Percentiles rank a stretch among this genome's conserved stretches.
phyloP scores from a whole-genome alignment of 169 alveolate species.

The Plasmodium ovale region DNA sequence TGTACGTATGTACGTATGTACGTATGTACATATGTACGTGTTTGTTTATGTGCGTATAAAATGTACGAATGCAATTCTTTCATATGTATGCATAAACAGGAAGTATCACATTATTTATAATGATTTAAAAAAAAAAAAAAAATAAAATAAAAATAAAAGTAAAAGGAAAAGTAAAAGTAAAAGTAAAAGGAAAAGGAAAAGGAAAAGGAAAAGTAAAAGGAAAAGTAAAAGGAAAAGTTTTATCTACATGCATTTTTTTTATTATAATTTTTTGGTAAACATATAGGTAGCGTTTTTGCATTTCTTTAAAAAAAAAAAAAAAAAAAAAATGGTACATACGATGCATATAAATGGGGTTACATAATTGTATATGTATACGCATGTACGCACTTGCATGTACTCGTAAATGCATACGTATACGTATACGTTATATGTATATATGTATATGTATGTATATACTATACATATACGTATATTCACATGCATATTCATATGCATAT shows the following conservation, averaged over 20 bases:
- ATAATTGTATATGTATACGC: background rate
- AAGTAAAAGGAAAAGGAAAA: no score
- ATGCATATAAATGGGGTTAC: background rate
- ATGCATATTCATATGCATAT: constrained; percentile 3
- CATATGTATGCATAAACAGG: background rate
- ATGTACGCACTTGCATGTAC: background rate
- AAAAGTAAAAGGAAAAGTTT: constrained; percentile 51
- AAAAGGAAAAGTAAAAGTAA: no score
- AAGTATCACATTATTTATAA: constrained; percentile 6
- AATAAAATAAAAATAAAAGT: no score
- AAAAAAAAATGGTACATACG: background rate
- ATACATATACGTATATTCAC: background rate
- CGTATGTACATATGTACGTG: background rate
- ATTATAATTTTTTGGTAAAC: constrained; percentile 3
- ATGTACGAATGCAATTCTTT: background rate
- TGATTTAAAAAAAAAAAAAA: constrained; percentile 31
- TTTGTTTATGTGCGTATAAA: background rate
- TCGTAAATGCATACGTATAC: constrained; percentile 4
- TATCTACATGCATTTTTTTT: constrained; percentile 50
- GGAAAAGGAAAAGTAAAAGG: no score
- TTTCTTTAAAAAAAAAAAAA: constrained; percentile 13
- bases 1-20: background rate
- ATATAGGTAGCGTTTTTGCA: constrained; percentile 11
- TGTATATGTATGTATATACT: background rate
- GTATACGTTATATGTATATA: background rate